Evolutionary conservation across 371 early-diverging fungal species (phyloP).

Genomic region (Rhizomucor miehei): DNA sequence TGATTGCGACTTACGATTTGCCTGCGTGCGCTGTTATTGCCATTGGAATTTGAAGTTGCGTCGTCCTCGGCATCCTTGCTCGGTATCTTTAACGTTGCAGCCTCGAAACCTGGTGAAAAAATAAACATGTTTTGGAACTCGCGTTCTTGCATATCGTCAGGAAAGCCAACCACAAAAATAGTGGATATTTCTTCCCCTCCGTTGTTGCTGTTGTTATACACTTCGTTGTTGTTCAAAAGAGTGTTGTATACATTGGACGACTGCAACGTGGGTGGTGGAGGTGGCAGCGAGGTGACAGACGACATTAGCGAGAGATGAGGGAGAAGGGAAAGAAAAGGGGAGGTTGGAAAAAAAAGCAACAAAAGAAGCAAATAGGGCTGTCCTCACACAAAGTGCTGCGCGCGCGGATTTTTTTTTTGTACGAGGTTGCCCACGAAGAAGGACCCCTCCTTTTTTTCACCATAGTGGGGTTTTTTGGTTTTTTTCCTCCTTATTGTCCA

Average conservation of each 20-base stretch:
- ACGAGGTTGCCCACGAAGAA: not conserved
- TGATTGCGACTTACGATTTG: conserved; percentile 14
- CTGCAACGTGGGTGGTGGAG: not conserved
- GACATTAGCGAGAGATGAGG: conserved; percentile 6
- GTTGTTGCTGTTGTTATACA: not conserved
- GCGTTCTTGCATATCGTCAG: conserved; percentile 92
- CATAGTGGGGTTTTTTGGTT: too few relatives aligned
- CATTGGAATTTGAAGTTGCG: conserved; percentile 7
- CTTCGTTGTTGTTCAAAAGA: conserved; percentile 1
- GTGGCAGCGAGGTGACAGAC: not conserved
- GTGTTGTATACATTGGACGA: conserved; percentile 1
- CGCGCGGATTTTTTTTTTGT: conserved; percentile 1
- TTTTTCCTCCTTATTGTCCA: too few relatives aligned
- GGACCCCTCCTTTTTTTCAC: not conserved
- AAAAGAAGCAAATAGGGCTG: not conserved
- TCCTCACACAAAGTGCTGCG: not conserved
- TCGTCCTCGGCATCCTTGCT: conserved; percentile 54
- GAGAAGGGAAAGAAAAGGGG: not conserved
- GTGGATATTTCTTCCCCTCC: conserved; percentile 71
- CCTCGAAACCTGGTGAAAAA: conserved; percentile 91
- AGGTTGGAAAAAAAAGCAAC: not conserved
- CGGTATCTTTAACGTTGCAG: conserved; percentile 84
- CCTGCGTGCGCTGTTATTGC: conserved; percentile 8
- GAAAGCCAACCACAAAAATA: conserved; percentile 95
- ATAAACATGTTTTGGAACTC: conserved; percentile 97